Evolutionary conservation across 208 protist species (phyloP).

Genomic region (Porcisia deanei): DNA sequence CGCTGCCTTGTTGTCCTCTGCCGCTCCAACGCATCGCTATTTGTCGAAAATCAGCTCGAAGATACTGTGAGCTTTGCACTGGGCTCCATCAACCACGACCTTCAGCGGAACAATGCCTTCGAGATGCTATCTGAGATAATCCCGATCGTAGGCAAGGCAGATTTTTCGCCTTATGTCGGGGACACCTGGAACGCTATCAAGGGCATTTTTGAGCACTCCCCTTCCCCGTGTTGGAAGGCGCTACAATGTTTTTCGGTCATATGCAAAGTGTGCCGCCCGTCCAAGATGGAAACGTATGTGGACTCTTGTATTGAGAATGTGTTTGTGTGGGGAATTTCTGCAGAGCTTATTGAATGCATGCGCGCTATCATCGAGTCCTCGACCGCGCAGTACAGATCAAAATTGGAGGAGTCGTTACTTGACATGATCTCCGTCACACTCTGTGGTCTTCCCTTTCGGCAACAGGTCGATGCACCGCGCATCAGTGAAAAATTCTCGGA

Average conservation of each 20-base stretch:
- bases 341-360: slow-evolving; percentile 85
- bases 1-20: slow-evolving; percentile 77
- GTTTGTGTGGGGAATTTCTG: slow-evolving; percentile 86
- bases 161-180: slow-evolving; percentile 67
- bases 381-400: slow-evolving; percentile 52
- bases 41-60: slow-evolving; percentile 75
- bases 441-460: slow-evolving; percentile 82
- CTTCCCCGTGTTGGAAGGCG: slow-evolving; percentile 76
- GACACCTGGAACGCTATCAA: slow-evolving; percentile 58
- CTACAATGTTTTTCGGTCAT: slow-evolving; percentile 74
- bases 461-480: slow-evolving; percentile 43
- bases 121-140: slow-evolving; percentile 84
- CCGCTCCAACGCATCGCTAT: slow-evolving; percentile 67
- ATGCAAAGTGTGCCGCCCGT: slow-evolving; percentile 52
- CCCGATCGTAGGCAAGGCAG: slow-evolving; percentile 54
- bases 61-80: slow-evolving; percentile 76
- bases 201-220: slow-evolving; percentile 51
- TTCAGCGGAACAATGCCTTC: slow-evolving; percentile 63
- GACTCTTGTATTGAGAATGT: slow-evolving; percentile 76
- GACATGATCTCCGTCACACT: slow-evolving; percentile 92
- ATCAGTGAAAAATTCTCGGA: slow-evolving; percentile 15
- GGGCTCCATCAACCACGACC: slow-evolving; percentile 52
- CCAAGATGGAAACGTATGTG: slow-evolving; percentile 72
- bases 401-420: slow-evolving; percentile 79
- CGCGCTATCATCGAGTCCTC: slow-evolving; percentile 73